Evolutionary conservation across 1,284 basidiomycete species (phyloP).

Genomic region (Xerocomus nothofagi): DNA sequence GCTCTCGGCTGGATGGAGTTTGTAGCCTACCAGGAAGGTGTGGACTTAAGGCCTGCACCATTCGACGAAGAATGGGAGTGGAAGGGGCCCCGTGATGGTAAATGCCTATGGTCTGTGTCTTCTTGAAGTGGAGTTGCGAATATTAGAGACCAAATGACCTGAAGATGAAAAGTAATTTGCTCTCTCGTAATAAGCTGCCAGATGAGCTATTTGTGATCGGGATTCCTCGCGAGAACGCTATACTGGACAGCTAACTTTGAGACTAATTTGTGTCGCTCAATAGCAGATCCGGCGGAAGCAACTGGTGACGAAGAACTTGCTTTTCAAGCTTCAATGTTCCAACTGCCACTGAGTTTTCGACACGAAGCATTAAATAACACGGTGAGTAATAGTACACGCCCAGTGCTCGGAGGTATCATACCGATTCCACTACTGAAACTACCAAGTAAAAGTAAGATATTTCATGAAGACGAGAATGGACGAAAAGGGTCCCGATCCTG

Average conservation of each 20-base stretch:
- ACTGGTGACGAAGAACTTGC: too few relatives aligned
- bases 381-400: not conserved
- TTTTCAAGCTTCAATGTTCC: too few relatives aligned
- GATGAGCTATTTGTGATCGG: too few relatives aligned
- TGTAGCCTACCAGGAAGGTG: slow-evolving; percentile 13
- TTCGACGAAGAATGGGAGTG: slow-evolving; percentile 28
- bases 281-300: too few relatives aligned
- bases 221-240: not conserved
- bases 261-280: too few relatives aligned
- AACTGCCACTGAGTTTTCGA: too few relatives aligned
- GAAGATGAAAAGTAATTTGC: not conserved
- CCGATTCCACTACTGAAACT: too few relatives aligned
- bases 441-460: not conserved
- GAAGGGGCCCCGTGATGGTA: slow-evolving; percentile 4
- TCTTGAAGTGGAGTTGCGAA: not conserved
- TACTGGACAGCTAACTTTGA: too few relatives aligned
- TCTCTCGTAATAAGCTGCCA: not conserved
- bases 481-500: not conserved
- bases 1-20: slow-evolving; percentile 22
- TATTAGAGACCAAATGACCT: not conserved
- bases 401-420: not conserved
- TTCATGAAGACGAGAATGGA: slow-evolving; percentile 4
- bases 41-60: not conserved
- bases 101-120: slow-evolving; percentile 16
- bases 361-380: not conserved